Evolutionary conservation across 768 basidiomycete species (phyloP).

Genomic region (Podaxis sp.): DNA sequence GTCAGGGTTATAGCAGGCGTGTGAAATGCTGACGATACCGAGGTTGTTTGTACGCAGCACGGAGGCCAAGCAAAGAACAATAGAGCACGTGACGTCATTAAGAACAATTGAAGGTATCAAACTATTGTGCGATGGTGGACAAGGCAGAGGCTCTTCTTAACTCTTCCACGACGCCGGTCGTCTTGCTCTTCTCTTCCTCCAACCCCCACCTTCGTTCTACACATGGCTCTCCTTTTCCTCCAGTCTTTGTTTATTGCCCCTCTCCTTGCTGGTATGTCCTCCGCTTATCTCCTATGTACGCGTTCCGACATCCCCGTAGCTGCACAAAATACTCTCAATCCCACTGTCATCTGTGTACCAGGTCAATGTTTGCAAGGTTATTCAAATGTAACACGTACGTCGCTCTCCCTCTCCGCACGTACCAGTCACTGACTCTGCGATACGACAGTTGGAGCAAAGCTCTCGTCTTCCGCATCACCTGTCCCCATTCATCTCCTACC

Average conservation of each 20-base stretch:
- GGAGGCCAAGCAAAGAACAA: conserved; percentile 1
- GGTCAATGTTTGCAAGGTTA: conserved; percentile 85
- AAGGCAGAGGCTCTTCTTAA: background rate
- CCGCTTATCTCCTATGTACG: background rate
- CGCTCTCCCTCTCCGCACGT: conserved; percentile 34
- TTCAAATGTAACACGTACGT: conserved; percentile 69
- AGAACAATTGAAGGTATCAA: background rate
- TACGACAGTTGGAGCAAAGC: conserved; percentile 61
- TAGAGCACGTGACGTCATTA: background rate
- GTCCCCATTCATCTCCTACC: conserved; percentile 70
- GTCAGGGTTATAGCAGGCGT: background rate
- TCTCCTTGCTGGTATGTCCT: conserved; percentile 6
- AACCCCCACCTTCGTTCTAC: conserved; percentile 9
- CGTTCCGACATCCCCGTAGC: conserved; percentile 32
- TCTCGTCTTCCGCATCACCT: conserved; percentile 56
- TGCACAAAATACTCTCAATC: conserved; percentile 50
- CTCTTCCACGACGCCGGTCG: conserved; percentile 7
- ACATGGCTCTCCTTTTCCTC: conserved; percentile 14
- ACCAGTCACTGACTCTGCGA: conserved; percentile 22
- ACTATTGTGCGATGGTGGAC: background rate
- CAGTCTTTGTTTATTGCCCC: conserved; percentile 13
- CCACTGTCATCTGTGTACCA: conserved; percentile 74
- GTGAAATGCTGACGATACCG: background rate
- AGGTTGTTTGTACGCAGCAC: background rate
- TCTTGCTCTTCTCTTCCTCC: background rate